Percentiles rank a stretch among this genome's conserved stretches.
These are phyloP conservation scores for Paxillus involutus DNA, from an alignment of 768 basidiomycete species.

Conservation along the genomic window DNA sequence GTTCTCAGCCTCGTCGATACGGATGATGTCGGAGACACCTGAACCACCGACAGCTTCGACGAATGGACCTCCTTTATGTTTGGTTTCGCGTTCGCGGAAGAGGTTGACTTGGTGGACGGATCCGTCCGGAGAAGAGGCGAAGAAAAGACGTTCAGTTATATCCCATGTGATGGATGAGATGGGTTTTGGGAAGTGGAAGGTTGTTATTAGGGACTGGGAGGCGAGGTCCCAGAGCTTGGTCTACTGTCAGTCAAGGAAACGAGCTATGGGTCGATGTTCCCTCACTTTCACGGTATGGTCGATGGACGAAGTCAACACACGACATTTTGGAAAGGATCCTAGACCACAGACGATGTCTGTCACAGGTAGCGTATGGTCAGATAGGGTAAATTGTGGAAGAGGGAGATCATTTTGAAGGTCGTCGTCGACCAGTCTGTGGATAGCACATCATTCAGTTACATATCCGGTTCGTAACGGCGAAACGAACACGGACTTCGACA, in stretches of 20 bases:
- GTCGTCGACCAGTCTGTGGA: slow-evolving; percentile 69
- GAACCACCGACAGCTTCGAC: slow-evolving; percentile 76
- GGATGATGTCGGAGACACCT: slow-evolving; percentile 68
- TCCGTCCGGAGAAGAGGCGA: slow-evolving; percentile 77
- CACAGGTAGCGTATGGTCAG: slow-evolving; percentile 91
- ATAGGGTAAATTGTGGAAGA: slow-evolving; percentile 73
- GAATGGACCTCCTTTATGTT: slow-evolving; percentile 43
- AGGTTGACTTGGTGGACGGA: slow-evolving; percentile 79
- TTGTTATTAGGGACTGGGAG: slow-evolving; percentile 73
- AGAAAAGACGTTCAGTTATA: slow-evolving; percentile 82
- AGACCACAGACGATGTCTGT: slow-evolving; percentile 80
- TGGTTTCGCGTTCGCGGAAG: slow-evolving; percentile 61
- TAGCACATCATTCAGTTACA: slow-evolving; percentile 10
- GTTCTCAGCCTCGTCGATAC: slow-evolving; percentile 55
- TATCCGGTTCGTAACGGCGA: slow-evolving; percentile 1
- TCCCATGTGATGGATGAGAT: slow-evolving; percentile 76
- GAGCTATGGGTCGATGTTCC: slow-evolving; percentile 9
- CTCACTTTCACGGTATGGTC: slow-evolving; percentile 91
- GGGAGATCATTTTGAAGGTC: slow-evolving; percentile 73
- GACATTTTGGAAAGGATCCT: slow-evolving; percentile 74
- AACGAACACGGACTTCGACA: slow-evolving; percentile 64
- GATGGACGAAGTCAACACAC: slow-evolving; percentile 75
- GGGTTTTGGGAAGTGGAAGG: slow-evolving; percentile 83
- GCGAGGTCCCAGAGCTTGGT: slow-evolving; percentile 78
- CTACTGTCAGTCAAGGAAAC: slow-evolving; percentile 8